These are phyloP conservation scores for Dictyostelium brefeldianum DNA, from an alignment of 78 protist genomes.

Conservation along the genomic window DNA sequence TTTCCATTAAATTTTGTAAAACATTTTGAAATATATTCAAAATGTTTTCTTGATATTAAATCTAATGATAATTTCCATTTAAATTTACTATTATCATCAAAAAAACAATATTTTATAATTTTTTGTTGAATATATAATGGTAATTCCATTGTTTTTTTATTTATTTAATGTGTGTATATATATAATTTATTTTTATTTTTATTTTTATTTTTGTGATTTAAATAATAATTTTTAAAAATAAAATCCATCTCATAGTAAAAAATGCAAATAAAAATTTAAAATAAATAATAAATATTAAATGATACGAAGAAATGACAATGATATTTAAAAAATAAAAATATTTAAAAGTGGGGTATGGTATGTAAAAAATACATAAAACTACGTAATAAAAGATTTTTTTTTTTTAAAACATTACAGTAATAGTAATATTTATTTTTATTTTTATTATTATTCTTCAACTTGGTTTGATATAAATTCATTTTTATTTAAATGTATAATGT, in stretches of 20 bases:
- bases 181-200: neutral
- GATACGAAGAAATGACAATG: too few species aligned
- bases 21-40: constrained; percentile 1
- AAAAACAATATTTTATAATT: constrained; percentile 17
- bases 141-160: neutral
- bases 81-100: neutral
- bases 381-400: too few species aligned
- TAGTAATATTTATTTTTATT: neutral
- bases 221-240: too few species aligned
- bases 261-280: too few species aligned
- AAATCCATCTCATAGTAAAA: too few species aligned
- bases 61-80: constrained; percentile 36
- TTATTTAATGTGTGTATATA: neutral
- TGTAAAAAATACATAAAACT: too few species aligned
- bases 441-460: neutral
- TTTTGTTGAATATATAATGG: constrained; percentile 12
- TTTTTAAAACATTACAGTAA: too few species aligned
- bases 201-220: neutral
- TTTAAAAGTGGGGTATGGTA: too few species aligned
- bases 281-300: too few species aligned
- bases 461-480: neutral
- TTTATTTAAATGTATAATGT: neutral
- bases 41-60: neutral
- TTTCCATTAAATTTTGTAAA: neutral
- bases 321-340: too few species aligned